Evolutionary conservation across 257 asterid genomes (phyloP).

Genomic region (Linaria vulgaris): DNA sequence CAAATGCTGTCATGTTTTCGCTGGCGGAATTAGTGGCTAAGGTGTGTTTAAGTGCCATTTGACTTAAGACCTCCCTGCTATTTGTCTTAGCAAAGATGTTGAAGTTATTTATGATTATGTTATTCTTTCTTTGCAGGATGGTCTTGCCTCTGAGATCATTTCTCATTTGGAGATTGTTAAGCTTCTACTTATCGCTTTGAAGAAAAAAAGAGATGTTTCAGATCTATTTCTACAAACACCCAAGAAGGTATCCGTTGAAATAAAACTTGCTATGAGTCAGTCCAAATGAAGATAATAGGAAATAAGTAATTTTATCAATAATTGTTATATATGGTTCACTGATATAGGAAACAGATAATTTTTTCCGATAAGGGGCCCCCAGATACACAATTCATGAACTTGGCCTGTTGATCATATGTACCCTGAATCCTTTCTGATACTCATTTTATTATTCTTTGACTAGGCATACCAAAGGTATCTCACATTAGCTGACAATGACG

Average conservation of each 20-base stretch:
- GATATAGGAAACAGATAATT: slow-evolving; percentile 36
- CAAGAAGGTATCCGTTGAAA: slow-evolving; percentile 48
- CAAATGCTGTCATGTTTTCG: slow-evolving; percentile 74
- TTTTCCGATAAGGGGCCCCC: too few relatives aligned
- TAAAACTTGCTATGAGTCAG: neutral
- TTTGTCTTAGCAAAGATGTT: slow-evolving; percentile 18
- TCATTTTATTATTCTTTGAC: slow-evolving; percentile 19
- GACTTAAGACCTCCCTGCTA: neutral
- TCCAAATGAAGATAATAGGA: neutral
- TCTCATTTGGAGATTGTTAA: slow-evolving; percentile 74
- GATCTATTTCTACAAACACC: slow-evolving; percentile 62
- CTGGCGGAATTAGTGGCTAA: slow-evolving; percentile 74
- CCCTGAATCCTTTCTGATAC: slow-evolving; percentile 7
- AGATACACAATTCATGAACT: slow-evolving; percentile 29
- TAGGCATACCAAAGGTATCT: slow-evolving; percentile 73
- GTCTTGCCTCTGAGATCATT: slow-evolving; percentile 76
- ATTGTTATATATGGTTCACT: slow-evolving; percentile 49
- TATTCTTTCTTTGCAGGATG: slow-evolving; percentile 60
- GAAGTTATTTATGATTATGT: neutral
- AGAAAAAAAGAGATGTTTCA: slow-evolving; percentile 70
- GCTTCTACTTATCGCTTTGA: slow-evolving; percentile 70
- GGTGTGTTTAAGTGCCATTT: slow-evolving; percentile 27
- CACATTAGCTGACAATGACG: slow-evolving; percentile 43
- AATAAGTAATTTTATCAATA: neutral
- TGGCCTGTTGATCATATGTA: neutral